phyloP scores from a whole-genome alignment of 148 eudicot genomes.

The Talinum fruticosum region DNA sequence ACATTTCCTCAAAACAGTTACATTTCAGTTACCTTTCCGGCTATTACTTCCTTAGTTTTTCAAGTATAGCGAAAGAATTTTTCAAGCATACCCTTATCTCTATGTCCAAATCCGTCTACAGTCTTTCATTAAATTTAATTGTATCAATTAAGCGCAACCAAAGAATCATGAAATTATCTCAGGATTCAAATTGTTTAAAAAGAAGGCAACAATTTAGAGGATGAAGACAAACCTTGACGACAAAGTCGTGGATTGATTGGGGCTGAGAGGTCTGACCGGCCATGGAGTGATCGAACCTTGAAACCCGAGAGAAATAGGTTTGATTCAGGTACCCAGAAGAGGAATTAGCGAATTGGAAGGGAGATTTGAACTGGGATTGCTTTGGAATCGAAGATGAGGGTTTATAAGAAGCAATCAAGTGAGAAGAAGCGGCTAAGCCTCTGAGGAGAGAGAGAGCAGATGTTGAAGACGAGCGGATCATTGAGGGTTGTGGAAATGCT shows the following conservation, averaged over 20 bases:
- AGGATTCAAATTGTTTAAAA: neutral
- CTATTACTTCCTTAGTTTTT: too few relatives aligned
- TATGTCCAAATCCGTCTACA: too few relatives aligned
- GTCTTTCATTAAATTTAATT: too few relatives aligned
- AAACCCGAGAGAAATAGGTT: neutral
- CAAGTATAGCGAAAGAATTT: too few relatives aligned
- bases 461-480: constrained; percentile 10
- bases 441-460: constrained; percentile 22
- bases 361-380: constrained; percentile 26
- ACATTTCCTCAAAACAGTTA: neutral
- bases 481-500: neutral
- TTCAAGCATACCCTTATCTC: too few relatives aligned
- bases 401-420: constrained; percentile 1
- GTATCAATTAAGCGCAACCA: neutral
- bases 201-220: neutral
- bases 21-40: neutral
- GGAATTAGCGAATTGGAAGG: neutral
- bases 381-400: constrained; percentile 14
- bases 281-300: constrained; percentile 23
- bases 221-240: constrained; percentile 36
- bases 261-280: constrained; percentile 34
- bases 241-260: constrained; percentile 41
- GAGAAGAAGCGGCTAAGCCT: constrained; percentile 3
- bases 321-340: constrained; percentile 19
- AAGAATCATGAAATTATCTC: neutral